Base-by-base conservation (phyloP, 768 basidiomycete genomes). In the Russula compacta region DNA sequence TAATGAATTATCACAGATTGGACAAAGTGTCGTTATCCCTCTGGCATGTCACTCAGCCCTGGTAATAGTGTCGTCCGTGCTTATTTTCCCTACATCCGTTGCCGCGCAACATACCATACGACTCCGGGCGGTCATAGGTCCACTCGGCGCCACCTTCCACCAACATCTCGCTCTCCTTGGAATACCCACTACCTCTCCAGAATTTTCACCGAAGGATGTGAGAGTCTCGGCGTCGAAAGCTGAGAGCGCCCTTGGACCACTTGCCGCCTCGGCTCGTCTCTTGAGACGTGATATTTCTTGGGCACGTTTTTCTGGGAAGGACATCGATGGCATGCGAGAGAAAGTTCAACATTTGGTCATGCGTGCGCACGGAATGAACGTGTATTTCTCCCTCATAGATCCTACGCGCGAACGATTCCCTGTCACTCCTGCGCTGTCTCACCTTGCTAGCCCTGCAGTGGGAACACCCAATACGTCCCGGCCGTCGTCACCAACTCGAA, bases 381-480 rank as follows among this genome's bases (percentile, higher is more conserved):
- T 80, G 42, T 89, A 86, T 67, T 88, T 85, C 62, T 71, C 70
- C 0, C 68, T 89, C n/a, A 78, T 86, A 10, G 84, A 89, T 64
- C 81, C 85, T 0, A 79, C 77, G 19, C 71, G 82, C 44, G 82
- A 84, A 66, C 76, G 70, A 56, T 87, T 87, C 65, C 65, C 59
- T 3, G 58, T 65, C 15, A 59, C 64, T 2, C 64, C 61, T 43
- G 58, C 46, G 0, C 61, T 53, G 8, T 64, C 63, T 10, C 49
- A 33, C 43, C 54, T 58, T 11, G 61, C 49, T 21, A 63, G 61
- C 29, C 64, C 61, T 24, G 9, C 48, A 21, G 17, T 19, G 17
- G 56, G 51, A 17, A 51, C 56, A 4, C 64, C 64, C 32, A 59
- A 48, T 6, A 35, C 21, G 21, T 64, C 62, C 29, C 55, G 58